Base-by-base conservation (phyloP, 164 flowering plant species). In the Taxillus chinensis region DNA sequence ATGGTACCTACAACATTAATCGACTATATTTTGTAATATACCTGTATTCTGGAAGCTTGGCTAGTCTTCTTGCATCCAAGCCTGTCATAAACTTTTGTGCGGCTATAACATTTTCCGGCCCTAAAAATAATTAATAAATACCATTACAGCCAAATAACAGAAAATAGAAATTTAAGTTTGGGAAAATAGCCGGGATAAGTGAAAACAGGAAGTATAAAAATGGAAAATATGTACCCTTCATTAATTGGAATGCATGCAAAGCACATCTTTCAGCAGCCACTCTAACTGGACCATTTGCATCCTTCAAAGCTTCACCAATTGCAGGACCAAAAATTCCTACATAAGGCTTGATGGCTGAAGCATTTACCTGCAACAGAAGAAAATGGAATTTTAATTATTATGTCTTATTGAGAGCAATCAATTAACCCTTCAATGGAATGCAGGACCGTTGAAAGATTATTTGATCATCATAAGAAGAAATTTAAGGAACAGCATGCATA, bases 221-320 rank as follows among this genome's bases (percentile, higher is more conserved):
- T 9, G 2, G 8, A 7, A 3, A 55, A 42, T 59, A 49, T 48
- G 16, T 76, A 95, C 98, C 96, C 71, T 81, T 95, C 12, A 90
- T 72, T 70, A 95, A 70, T 68, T 86, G 99, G 79, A 95, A 87
- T 61, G 80, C 64, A 46, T 91, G 96, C 71, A 91, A 59, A 65
- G 82, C 81, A 78, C 98, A 95, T 67, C 99, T 74, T 77, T 91
- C 98, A n/a, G 99, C 96, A 62, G 96, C 96, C 63, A 89, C 85
- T 60, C 89, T 83, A 55, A 91, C 99, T 43, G 99, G 96, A 11
- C 90, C 78, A 67, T 75, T 91, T 27, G 85, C 84, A 75, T 91
- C 98, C 72, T 84, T 95, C 68, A 91, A 76, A 73, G 96, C 86
- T 52, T 89, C 96, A 27, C 83, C 92, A 67, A 95, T 82, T 4